A percentile compares a stretch with the other conserved stretches of the same genome.
phyloP scores from a whole-genome alignment of 2,329 filamentous ascomycete species.

The Clonostachys sp. region DNA sequence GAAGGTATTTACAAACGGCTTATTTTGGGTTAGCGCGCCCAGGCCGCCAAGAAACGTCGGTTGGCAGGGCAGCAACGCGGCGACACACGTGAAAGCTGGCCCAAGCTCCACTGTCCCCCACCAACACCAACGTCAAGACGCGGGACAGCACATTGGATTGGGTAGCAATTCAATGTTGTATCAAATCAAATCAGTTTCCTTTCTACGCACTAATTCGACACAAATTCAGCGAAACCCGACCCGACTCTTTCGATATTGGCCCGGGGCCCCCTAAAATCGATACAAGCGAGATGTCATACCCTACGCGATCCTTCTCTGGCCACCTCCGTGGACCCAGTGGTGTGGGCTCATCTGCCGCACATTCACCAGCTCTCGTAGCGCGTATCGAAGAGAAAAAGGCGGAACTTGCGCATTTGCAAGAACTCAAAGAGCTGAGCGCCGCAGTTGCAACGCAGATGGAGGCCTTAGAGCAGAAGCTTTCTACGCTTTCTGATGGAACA shows the following conservation, averaged over 20 bases:
- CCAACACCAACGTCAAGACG: no score
- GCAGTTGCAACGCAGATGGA: constrained; percentile 80
- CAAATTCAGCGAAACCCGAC: no score
- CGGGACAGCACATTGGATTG: not conserved
- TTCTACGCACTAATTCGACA: no score
- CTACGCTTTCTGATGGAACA: constrained; percentile 74
- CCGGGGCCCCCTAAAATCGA: not conserved
- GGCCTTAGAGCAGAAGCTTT: constrained; percentile 70
- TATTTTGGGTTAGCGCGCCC: constrained; percentile 14
- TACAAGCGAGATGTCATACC: constrained; percentile 44
- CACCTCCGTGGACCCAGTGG: constrained; percentile 62
- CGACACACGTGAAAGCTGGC: no score
- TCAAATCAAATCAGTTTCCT: no score
- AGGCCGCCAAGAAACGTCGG: constrained; percentile 8
- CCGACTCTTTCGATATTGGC: no score
- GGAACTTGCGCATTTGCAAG: constrained; percentile 73
- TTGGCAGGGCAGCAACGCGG: constrained; percentile 17
- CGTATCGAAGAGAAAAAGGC: constrained; percentile 83
- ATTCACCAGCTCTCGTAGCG: constrained; percentile 66
- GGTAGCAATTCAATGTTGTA: not conserved
- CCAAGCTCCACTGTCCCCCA: no score
- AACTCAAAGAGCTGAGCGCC: constrained; percentile 74
- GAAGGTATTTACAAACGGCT: constrained; percentile 22
- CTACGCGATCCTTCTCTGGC: constrained; percentile 53
- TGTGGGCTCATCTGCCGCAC: constrained; percentile 44